phyloP scores from a whole-genome alignment of 1,284 basidiomycete genomes.

The Naganishia sp. region DNA sequence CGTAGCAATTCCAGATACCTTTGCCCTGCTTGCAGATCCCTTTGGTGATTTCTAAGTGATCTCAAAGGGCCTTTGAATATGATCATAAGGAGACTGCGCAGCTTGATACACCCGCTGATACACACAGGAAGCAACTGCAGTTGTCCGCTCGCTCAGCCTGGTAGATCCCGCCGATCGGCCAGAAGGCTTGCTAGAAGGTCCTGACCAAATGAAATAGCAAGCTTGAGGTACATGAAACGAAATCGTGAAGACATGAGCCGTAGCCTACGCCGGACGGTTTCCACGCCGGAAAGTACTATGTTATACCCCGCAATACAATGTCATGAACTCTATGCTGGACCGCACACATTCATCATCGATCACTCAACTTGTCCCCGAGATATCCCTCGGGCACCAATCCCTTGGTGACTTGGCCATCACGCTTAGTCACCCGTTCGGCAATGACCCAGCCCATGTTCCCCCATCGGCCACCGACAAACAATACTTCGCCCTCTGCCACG shows the following conservation, averaged over 20 bases:
- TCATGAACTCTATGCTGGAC: neutral
- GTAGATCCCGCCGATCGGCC: no score
- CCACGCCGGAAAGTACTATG: neutral
- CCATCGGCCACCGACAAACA: constrained; percentile 48
- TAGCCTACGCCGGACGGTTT: neutral
- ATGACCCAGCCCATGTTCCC: constrained; percentile 52
- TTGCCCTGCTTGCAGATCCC: neutral
- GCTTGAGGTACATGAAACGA: no score
- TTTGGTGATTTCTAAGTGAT: neutral
- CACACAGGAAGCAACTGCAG: no score
- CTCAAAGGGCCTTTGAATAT: neutral
- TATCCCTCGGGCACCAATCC: constrained; percentile 53
- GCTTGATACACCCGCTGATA: no score
- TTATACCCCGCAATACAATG: constrained; percentile 3
- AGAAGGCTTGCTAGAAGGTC: no score
- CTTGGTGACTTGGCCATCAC: constrained; percentile 34
- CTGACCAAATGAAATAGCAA: no score
- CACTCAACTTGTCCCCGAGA: constrained; percentile 40
- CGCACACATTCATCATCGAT: constrained; percentile 2
- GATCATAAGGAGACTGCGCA: neutral
- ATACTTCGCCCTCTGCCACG: constrained; percentile 46
- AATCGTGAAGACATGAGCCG: no score
- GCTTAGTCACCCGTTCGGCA: constrained; percentile 36
- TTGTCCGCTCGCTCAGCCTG: neutral
- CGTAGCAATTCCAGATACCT: neutral